These are phyloP conservation scores for Westerdykella ornata DNA, from an alignment of 2,329 filamentous ascomycete genomes.

Conservation along the genomic window DNA sequence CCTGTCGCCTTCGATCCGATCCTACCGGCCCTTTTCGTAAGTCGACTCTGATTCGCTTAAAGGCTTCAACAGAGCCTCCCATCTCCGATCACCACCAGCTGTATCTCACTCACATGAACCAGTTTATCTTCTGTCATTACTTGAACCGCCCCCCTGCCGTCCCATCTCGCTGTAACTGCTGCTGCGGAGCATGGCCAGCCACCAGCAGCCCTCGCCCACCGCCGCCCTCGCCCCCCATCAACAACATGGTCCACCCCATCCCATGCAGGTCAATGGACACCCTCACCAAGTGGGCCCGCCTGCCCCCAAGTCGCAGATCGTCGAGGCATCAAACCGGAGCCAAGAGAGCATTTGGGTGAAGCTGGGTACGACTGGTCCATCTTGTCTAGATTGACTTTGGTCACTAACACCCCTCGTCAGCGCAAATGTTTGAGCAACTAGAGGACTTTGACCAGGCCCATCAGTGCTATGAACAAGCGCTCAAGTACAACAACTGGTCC, in stretches of 20 bases:
- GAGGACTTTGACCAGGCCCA: conserved; percentile 85
- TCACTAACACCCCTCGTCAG: conserved; percentile 42
- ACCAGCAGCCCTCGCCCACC: conserved; percentile 74
- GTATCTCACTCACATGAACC: too few species aligned
- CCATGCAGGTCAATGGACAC: conserved; percentile 52
- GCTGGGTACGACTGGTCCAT: conserved; percentile 60
- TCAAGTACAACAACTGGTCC: conserved; percentile 81
- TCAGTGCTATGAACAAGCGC: conserved; percentile 81
- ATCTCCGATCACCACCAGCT: too few species aligned
- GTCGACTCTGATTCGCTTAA: too few species aligned
- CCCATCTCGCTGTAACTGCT: not conserved
- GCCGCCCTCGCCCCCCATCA: conserved; percentile 60
- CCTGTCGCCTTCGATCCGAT: too few species aligned
- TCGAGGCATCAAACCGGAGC: conserved; percentile 67
- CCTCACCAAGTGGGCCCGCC: conserved; percentile 53
- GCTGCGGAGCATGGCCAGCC: conserved; percentile 51
- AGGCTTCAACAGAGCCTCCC: too few species aligned
- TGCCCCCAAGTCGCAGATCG: conserved; percentile 65
- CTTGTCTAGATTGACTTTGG: not conserved
- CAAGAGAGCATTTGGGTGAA: conserved; percentile 88
- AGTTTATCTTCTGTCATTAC: not conserved
- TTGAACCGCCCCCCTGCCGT: not conserved
- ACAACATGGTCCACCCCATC: conserved; percentile 57
- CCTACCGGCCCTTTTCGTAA: too few species aligned
- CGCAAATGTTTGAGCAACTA: conserved; percentile 78